Percentiles rank a stretch among this genome's conserved stretches.
These are phyloP conservation scores for Cajanus cajan DNA, from an alignment of 306 rosid genomes.

Conservation along the genomic window DNA sequence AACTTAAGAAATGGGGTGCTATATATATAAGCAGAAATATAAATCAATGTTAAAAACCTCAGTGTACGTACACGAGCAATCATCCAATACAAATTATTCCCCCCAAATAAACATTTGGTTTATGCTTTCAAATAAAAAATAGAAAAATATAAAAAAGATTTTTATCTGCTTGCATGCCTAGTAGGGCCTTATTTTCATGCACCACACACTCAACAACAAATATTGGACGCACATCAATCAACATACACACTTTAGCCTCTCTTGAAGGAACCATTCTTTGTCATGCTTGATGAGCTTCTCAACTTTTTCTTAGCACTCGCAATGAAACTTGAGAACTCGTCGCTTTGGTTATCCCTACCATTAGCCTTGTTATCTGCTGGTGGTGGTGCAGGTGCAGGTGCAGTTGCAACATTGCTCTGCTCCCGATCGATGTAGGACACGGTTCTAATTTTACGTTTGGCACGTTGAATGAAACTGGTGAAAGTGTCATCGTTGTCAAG, in stretches of 20 bases:
- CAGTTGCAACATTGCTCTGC: neutral
- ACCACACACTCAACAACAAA: neutral
- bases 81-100: slow-evolving; percentile 12
- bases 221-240: neutral
- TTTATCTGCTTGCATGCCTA: neutral
- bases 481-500: slow-evolving; percentile 37
- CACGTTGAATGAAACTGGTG: slow-evolving; percentile 36
- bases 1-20: neutral
- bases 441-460: slow-evolving; percentile 28
- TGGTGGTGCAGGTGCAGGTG: neutral
- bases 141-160: neutral
- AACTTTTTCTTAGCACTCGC: slow-evolving; percentile 37
- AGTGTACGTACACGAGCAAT: neutral
- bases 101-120: neutral
- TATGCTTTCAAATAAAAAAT: neutral
- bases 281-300: slow-evolving; percentile 34
- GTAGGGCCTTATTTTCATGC: neutral
- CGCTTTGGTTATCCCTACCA: slow-evolving; percentile 8
- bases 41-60: neutral
- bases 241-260: neutral
- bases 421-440: slow-evolving; percentile 23
- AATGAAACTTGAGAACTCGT: slow-evolving; percentile 50
- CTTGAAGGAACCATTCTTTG: slow-evolving; percentile 35
- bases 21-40: neutral
- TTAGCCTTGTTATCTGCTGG: neutral